These are phyloP conservation scores for Haplographium delicatum DNA, from an alignment of 495 filamentous ascomycete species.

Conservation along the genomic window DNA sequence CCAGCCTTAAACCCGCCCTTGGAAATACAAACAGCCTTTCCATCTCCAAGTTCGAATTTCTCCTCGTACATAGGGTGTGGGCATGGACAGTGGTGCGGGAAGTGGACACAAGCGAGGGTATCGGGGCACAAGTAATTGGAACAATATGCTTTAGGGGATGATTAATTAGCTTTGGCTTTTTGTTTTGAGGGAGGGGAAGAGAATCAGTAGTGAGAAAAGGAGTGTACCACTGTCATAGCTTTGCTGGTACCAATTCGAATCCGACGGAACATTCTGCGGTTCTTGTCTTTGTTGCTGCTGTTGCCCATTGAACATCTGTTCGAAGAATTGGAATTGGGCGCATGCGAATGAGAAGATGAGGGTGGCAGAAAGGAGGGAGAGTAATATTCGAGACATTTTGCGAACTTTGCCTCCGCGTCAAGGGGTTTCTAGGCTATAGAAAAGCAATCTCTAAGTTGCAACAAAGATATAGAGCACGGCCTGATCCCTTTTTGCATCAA, in stretches of 20 bases:
- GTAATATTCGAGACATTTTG: constrained; percentile 20
- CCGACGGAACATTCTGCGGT: constrained; percentile 71
- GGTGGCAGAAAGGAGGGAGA: constrained; percentile 27
- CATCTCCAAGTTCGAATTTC: constrained; percentile 82
- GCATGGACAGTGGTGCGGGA: constrained; percentile 93
- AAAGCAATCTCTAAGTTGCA: no score
- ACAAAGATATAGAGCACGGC: no score
- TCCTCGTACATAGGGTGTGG: constrained; percentile 75
- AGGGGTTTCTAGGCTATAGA: no score
- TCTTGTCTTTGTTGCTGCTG: constrained; percentile 57
- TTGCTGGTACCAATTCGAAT: constrained; percentile 69
- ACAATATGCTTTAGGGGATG: constrained; percentile 54
- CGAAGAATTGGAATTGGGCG: constrained; percentile 85
- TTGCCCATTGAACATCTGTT: constrained; percentile 61
- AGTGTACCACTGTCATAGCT: constrained; percentile 58
- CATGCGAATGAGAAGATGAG: constrained; percentile 41
- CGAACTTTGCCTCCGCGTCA: no score
- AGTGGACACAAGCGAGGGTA: constrained; percentile 85
- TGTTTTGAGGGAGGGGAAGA: not conserved
- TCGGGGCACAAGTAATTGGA: constrained; percentile 88
- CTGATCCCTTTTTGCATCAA: no score
- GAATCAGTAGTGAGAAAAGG: not conserved
- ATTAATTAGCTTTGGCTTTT: not conserved
- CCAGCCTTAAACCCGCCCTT: constrained; percentile 75
- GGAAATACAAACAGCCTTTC: constrained; percentile 72